Conservation (phyloP, 805 yeast species). For the Osmozyma mogii region DNA sequence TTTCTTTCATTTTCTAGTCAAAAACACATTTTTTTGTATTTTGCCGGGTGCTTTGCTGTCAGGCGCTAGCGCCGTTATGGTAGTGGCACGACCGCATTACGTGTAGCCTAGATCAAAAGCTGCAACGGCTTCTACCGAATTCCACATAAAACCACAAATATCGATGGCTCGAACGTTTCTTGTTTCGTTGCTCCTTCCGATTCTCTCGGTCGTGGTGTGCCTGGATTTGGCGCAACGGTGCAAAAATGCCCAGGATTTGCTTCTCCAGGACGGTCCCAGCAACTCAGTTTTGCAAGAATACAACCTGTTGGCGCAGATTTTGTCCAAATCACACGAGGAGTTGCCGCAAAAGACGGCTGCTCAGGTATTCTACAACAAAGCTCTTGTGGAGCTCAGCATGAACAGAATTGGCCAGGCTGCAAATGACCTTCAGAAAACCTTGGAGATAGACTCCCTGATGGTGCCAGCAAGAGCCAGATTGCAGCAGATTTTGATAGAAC, state of each 20-base stretch:
- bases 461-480: slow-evolving; percentile 44
- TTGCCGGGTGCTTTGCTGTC: not conserved
- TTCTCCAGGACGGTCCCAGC: slow-evolving; percentile 10
- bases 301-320: slow-evolving; percentile 7
- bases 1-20: not conserved
- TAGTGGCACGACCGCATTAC: not conserved
- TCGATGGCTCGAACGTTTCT: not conserved
- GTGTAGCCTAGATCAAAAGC: not conserved
- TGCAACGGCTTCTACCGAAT: not conserved
- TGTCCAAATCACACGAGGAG: slow-evolving; percentile 1
- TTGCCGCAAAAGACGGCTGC: slow-evolving; percentile 12
- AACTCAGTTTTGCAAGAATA: slow-evolving; percentile 9
- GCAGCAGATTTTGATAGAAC: slow-evolving; percentile 40
- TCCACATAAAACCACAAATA: not conserved
- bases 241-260: slow-evolving; percentile 9
- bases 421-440: slow-evolving; percentile 41
- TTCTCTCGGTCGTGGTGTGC: not conserved
- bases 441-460: slow-evolving; percentile 32
- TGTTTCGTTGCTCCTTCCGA: slow-evolving; percentile 1
- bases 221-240: slow-evolving; percentile 4
- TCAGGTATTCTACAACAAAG: slow-evolving; percentile 49
- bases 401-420: slow-evolving; percentile 49
- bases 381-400: slow-evolving; percentile 50
- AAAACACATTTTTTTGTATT: not conserved
- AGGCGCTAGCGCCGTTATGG: not conserved